These are phyloP conservation scores for Trichoderma simmonsii DNA, from an alignment of 2,329 filamentous ascomycete genomes.

Conservation along the genomic window DNA sequence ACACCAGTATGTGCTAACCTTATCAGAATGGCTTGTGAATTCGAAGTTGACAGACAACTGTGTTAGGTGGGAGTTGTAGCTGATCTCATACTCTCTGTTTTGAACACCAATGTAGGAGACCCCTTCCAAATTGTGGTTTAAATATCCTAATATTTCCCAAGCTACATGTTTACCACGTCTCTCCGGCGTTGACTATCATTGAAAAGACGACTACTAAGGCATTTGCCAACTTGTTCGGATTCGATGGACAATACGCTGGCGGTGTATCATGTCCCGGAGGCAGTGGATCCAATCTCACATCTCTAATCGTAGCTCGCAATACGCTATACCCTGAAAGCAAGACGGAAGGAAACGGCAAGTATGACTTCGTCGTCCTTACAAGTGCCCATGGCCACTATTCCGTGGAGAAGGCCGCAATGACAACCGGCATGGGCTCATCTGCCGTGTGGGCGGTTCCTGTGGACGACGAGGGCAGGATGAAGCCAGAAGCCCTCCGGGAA, in stretches of 20 bases:
- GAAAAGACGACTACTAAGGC: conserved; percentile 77
- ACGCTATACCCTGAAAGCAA: conserved; percentile 79
- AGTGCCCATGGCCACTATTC: conserved; percentile 90
- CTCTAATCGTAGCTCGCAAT: conserved; percentile 84
- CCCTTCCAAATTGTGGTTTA: background rate
- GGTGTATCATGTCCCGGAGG: conserved; percentile 81
- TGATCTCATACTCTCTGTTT: conserved; percentile 75
- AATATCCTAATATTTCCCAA: conserved; percentile 28
- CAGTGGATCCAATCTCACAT: conserved; percentile 78
- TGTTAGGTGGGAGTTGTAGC: conserved; percentile 72
- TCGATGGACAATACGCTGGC: conserved; percentile 65
- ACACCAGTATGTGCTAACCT: conserved; percentile 59
- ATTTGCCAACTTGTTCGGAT: conserved; percentile 74
- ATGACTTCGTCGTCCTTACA: conserved; percentile 80
- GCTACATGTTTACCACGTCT: conserved; percentile 91
- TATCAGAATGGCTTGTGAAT: background rate
- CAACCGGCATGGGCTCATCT: conserved; percentile 75
- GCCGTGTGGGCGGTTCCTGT: conserved; percentile 74
- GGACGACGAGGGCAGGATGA: conserved; percentile 70
- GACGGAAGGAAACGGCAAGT: conserved; percentile 60
- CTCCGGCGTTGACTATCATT: conserved; percentile 79
- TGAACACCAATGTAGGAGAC: conserved; percentile 79
- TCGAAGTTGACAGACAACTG: background rate
- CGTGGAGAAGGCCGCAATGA: conserved; percentile 90
- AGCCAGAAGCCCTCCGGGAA: conserved; percentile 59